A percentile compares a stretch with the other conserved stretches of the same genome.
phyloP scores from a whole-genome alignment of 495 filamentous ascomycete species.

The Talaromyces thailandensis region DNA sequence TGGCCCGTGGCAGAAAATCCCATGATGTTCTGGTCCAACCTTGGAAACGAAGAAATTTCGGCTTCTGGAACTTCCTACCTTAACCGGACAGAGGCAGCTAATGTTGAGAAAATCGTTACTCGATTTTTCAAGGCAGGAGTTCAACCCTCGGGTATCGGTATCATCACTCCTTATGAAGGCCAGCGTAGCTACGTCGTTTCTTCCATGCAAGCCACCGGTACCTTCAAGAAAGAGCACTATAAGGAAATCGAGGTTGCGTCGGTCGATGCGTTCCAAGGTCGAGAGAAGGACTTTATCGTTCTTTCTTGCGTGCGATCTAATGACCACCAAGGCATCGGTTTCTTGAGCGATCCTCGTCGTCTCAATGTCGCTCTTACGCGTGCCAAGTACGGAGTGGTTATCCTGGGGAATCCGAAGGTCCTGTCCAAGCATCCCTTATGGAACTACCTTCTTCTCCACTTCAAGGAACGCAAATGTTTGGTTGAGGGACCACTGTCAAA shows the following conservation, averaged over 20 bases:
- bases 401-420: slow-evolving; percentile 97
- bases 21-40: slow-evolving; percentile 99
- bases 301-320: slow-evolving; percentile 98
- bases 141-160: slow-evolving; percentile 82
- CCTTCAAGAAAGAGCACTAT: slow-evolving; percentile 96
- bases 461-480: slow-evolving; percentile 93
- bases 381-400: slow-evolving; percentile 91
- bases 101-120: slow-evolving; percentile 96
- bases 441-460: slow-evolving; percentile 93
- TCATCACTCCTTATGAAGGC: slow-evolving; percentile 98
- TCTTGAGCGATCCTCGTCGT: slow-evolving; percentile 95
- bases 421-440: slow-evolving; percentile 95
- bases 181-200: slow-evolving; percentile 98
- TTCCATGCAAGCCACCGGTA: slow-evolving; percentile 95
- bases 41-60: slow-evolving; percentile 96
- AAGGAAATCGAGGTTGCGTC: slow-evolving; percentile 99
- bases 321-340: slow-evolving; percentile 98
- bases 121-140: slow-evolving; percentile 99
- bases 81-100: slow-evolving; percentile 92
- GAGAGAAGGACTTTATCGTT: slow-evolving; percentile 99
- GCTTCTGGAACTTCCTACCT: slow-evolving; percentile 97
- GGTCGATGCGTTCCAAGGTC: slow-evolving; percentile 96
- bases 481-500: slow-evolving; percentile 97
- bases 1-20: slow-evolving; percentile 92
- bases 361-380: slow-evolving; percentile 98